phyloP scores from a whole-genome alignment of 805 yeast genomes.

The Scheffersomyces amazonensis region DNA sequence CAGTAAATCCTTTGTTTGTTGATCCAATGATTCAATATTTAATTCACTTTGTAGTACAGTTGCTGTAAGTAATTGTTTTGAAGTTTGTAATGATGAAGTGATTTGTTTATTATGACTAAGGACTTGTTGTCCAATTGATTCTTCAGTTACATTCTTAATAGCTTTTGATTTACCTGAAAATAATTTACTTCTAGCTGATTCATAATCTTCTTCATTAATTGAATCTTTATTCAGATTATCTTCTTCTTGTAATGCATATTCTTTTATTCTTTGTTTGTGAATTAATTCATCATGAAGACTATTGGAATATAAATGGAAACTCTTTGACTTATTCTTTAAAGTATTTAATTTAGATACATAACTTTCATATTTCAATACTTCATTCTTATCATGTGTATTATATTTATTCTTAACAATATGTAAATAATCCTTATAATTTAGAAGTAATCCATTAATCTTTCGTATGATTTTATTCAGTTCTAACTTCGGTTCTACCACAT shows the following conservation, averaged over 20 bases:
- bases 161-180: conserved; percentile 18
- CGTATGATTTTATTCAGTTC: neutral
- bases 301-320: conserved; percentile 26
- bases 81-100: conserved; percentile 44
- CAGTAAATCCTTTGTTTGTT: conserved; percentile 41
- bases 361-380: conserved; percentile 7
- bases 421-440: conserved; percentile 7
- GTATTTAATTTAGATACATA: conserved; percentile 17
- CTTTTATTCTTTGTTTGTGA: conserved; percentile 29
- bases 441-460: neutral
- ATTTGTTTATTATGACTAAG: conserved; percentile 45
- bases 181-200: conserved; percentile 11
- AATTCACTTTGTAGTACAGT: conserved; percentile 51
- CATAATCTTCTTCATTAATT: neutral
- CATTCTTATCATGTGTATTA: neutral
- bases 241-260: conserved; percentile 11
- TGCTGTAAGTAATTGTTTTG: conserved; percentile 47
- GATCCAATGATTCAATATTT: conserved; percentile 45
- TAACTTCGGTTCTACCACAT: neutral
- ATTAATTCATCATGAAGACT: conserved; percentile 21
- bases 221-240: neutral
- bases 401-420: conserved; percentile 4
- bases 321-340: conserved; percentile 22
- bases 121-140: conserved; percentile 26
- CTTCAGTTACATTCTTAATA: conserved; percentile 27